Percentiles rank a stretch among this genome's conserved stretches.
Evolutionary conservation across 129 eudicot species (phyloP).

Genomic region (Silybum marianum): DNA sequence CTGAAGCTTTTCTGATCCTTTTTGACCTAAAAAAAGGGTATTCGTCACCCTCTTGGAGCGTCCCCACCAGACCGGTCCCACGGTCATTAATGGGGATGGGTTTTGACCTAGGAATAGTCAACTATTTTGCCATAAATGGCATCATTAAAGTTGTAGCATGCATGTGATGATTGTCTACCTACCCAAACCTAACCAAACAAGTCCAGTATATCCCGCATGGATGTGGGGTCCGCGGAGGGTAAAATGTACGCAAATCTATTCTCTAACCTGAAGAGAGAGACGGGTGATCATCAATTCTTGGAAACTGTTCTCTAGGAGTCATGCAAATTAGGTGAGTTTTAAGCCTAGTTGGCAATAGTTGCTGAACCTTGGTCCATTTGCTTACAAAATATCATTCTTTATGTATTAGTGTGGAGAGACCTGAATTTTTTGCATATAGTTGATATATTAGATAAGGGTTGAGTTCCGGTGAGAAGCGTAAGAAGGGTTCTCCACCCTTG

Average conservation of each 20-base stretch:
- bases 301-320: not conserved
- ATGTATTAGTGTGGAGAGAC: not conserved
- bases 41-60: not conserved
- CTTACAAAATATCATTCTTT: not conserved
- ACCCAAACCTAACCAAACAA: not conserved
- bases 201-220: not conserved
- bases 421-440: not conserved
- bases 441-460: not conserved
- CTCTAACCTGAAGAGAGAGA: not conserved
- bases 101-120: not conserved
- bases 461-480: too few species aligned
- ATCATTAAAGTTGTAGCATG: not conserved
- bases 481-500: not conserved
- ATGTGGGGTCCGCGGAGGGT: not conserved
- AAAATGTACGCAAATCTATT: not conserved
- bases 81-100: not conserved
- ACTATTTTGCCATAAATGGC: not conserved
- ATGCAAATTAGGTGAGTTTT: not conserved
- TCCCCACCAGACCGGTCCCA: not conserved
- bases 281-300: not conserved
- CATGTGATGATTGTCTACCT: not conserved
- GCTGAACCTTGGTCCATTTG: not conserved
- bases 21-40: not conserved
- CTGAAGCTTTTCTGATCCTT: constrained; percentile 9
- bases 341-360: not conserved